Evolutionary conservation across 1,284 basidiomycete genomes (phyloP), one percentile per base, ranked within the genome.

Genomic region (Golubevia sp.): DNA sequence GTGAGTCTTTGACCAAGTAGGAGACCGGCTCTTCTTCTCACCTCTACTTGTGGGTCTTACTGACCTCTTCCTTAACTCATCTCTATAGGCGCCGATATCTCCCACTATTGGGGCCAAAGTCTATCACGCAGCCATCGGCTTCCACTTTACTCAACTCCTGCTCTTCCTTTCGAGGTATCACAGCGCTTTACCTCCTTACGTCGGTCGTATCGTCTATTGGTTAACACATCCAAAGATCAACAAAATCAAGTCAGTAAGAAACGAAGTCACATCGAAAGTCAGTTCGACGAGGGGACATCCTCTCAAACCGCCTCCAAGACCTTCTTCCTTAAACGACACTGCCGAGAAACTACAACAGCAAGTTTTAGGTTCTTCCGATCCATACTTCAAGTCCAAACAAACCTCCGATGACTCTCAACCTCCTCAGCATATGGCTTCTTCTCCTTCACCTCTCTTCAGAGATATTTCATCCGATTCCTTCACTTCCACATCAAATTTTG

Each of bases 401-500:
- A 34, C 30, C 4, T 34, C 30, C 11, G 4, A 3, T 34, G 30
- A 34, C 11, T 34, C 30, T 34, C 11, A 3, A 5, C 11, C 30
- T 5, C 30, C 4, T 5, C 4, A 11, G 11, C 4, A 5, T 11
- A 34, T 34, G 30, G 30, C 30, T 34, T 3, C 4, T 34, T 34
- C 30, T 34, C 30, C 30, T 34, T 11, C 4, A 90, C 86, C 67
- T 92, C 90, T 88, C 88, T 91, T 68, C 90, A 88, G 88, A 85
- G 91, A 79, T 85, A 87, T 23, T 84, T 91, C 70, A 70, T 92
- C 52, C 91, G 90, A 0, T 89, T 88, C 84, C 92, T 94, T 84
- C 83, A 92, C 68, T 86, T 93, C 2, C 92, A 94, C 76, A 86
- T 94, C 63, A 85, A 94, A 59, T 87, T 95, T 30, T 90, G 88